phyloP scores from a whole-genome alignment of 1,284 basidiomycete species.

The Psilocybe mexicana region DNA sequence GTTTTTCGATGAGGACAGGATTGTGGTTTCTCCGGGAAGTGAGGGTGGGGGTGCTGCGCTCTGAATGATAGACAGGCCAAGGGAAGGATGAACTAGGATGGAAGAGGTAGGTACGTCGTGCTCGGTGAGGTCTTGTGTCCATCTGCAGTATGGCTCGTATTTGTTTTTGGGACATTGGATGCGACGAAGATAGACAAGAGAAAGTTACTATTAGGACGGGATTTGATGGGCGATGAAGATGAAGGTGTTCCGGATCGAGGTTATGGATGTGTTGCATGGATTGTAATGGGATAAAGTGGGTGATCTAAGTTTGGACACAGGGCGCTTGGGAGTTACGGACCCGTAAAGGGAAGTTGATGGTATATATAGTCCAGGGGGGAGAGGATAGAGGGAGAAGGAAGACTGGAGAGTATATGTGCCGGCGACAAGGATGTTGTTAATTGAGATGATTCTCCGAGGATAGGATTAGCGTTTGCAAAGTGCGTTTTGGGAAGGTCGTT shows the following conservation, averaged over 20 bases:
- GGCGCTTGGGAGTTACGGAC: background rate
- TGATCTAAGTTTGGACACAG: background rate
- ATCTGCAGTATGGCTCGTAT: too few relatives aligned
- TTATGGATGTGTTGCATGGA: background rate
- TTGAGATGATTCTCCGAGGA: background rate
- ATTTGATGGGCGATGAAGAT: background rate
- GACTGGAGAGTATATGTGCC: background rate
- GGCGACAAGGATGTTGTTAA: background rate
- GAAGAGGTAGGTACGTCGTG: too few relatives aligned
- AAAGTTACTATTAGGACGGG: too few relatives aligned
- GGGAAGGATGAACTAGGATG: background rate
- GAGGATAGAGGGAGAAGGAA: background rate
- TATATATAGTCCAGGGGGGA: constrained; percentile 3
- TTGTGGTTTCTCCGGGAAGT: background rate
- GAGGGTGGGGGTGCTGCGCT: background rate
- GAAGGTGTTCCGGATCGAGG: constrained; percentile 9
- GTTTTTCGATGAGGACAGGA: background rate
- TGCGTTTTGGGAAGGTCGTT: background rate
- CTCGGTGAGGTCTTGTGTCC: too few relatives aligned
- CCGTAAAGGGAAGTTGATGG: constrained; percentile 4
- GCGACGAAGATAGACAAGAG: too few relatives aligned
- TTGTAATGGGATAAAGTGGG: background rate
- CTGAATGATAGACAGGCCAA: background rate
- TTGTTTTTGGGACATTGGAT: too few relatives aligned
- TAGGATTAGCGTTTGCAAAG: background rate